A percentile compares a stretch with the other conserved stretches of the same genome.
phyloP scores from a whole-genome alignment of 176 grass and related monocot genomes.

The Triticum dicoccoides region DNA sequence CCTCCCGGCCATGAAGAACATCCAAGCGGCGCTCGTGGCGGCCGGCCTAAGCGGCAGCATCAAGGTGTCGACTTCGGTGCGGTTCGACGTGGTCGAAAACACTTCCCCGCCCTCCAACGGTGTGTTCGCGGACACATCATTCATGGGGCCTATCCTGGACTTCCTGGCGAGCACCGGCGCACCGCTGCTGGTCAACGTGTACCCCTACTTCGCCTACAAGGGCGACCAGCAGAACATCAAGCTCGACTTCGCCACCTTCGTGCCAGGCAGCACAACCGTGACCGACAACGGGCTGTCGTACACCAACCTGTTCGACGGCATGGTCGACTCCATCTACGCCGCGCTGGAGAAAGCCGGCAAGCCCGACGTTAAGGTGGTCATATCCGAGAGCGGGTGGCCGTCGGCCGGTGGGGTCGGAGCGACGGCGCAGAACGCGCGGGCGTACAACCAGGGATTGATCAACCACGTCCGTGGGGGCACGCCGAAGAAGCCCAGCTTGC shows the following conservation, averaged over 20 bases:
- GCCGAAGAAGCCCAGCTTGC: no score
- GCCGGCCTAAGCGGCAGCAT: slow-evolving; percentile 30
- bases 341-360: slow-evolving; percentile 44
- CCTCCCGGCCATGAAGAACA: slow-evolving; percentile 67
- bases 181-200: slow-evolving; percentile 71
- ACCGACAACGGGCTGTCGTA: slow-evolving; percentile 34
- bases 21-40: slow-evolving; percentile 27
- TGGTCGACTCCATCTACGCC: slow-evolving; percentile 55
- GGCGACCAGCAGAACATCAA: not conserved
- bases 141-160: slow-evolving; percentile 28
- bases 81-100: slow-evolving; percentile 1
- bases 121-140: slow-evolving; percentile 10
- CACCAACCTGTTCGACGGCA: slow-evolving; percentile 48
- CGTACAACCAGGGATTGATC: no score
- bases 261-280: slow-evolving; percentile 21
- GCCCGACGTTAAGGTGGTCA: not conserved
- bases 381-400: no score
- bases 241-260: slow-evolving; percentile 50
- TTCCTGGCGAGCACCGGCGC: slow-evolving; percentile 41
- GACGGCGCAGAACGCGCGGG: no score
- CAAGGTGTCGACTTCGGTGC: slow-evolving; percentile 59
- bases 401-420: no score
- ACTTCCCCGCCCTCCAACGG: slow-evolving; percentile 53
- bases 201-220: slow-evolving; percentile 68
- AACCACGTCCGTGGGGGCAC: no score